Base-by-base conservation (phyloP, 306 rosid genomes). In the Cicer bijugum region DNA sequence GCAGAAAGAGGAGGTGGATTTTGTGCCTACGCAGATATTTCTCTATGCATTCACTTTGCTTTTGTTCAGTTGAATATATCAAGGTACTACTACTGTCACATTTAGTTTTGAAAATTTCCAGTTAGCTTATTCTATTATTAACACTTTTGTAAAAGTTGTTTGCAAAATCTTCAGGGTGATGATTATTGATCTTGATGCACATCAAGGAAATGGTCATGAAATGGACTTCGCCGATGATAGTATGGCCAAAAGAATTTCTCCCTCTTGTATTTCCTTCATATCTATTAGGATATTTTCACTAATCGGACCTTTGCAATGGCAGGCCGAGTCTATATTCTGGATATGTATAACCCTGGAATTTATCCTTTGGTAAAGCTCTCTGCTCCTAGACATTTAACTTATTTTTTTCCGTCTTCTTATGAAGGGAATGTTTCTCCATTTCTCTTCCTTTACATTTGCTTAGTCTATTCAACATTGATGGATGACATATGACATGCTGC, bases 161-260 rank as follows among this genome's bases (percentile, higher is more conserved):
- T 85, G 77, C 74, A 50, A 67, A 70, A 65, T 69, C 73, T 86
- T 55, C 85, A 93, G 97, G 83, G 96, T 85, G 81, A 91, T 93
- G 96, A 93, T 93, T 60, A 83, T 93, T 80, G 98, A 91, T 89
- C 97, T 93, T 67, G 98, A 93, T 80, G 98, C 97, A 77, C 98
- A 91, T 85, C 97, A 93, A 93, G 98, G 98, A 82, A 89, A 93
- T 76, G 98, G 98, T 74, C 94, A 89, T 72, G 98, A 89, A 81
- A 83, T 67, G 72, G 98, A 91, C 88, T 93, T 93, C 66, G 73
- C 88, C 28, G 44, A 75, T 67, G 96, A 93, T 59, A 79, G 97
- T 91, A 89, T 44, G 96, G 53, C 77, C 86, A 78, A 83, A 73
- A 46, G 56, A 19, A 9, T 28, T 72, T 59, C 50, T 52, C 64